Conservation (phyloP, 2,329 filamentous ascomycete genomes). For the Hypoxylon rubiginosum region DNA sequence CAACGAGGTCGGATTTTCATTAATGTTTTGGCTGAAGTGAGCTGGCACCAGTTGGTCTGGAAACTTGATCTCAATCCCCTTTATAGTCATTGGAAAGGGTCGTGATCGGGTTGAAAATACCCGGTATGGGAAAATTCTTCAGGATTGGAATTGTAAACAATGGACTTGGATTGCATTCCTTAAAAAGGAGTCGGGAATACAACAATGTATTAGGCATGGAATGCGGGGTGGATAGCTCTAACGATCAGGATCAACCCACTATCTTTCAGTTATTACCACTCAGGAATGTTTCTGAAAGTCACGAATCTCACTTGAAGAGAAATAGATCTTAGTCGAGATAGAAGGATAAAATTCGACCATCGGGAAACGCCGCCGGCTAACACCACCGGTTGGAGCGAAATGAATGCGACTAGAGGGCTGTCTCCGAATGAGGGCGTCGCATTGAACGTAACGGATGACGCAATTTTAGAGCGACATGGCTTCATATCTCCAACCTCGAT, state of each 20-base stretch:
- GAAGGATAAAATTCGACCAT: no score
- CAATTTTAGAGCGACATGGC: slow-evolving; percentile 43
- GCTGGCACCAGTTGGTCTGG: neutral
- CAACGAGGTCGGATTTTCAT: neutral
- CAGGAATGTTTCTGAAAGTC: neutral
- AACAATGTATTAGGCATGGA: neutral
- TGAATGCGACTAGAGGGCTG: neutral
- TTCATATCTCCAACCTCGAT: slow-evolving; percentile 27
- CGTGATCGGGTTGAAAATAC: neutral
- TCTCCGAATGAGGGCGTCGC: slow-evolving; percentile 4
- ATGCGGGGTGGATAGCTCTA: neutral
- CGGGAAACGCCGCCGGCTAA: no score
- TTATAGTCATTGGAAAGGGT: neutral
- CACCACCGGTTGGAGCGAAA: neutral
- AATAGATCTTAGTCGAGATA: neutral
- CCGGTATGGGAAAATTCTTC: neutral
- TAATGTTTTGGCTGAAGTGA: neutral
- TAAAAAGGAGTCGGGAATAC: neutral
- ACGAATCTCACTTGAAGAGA: neutral
- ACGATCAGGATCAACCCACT: neutral
- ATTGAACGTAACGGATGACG: slow-evolving; percentile 40
- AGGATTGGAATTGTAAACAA: neutral
- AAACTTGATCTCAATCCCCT: neutral
- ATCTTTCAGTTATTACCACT: neutral
- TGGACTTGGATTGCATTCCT: neutral